These are phyloP conservation scores for Phragmites australis DNA, from an alignment of 176 grass and related monocot species.

Conservation along the genomic window DNA sequence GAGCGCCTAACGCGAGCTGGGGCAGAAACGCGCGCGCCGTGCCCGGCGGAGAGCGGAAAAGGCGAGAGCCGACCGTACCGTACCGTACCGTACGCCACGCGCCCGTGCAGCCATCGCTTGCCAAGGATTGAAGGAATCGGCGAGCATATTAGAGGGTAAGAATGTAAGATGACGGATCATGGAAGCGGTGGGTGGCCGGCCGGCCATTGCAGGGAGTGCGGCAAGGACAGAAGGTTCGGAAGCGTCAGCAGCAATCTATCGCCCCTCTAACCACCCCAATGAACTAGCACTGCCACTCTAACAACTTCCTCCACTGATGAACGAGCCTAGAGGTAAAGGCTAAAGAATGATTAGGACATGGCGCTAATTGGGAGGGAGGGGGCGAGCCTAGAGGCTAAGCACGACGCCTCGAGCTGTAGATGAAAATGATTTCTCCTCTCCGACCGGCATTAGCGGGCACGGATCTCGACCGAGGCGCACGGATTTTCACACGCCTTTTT, in stretches of 20 bases:
- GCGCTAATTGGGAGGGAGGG: conserved; percentile 1
- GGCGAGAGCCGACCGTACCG: neutral
- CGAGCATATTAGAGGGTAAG: neutral
- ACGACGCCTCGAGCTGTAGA: conserved; percentile 11
- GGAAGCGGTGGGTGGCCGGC: neutral
- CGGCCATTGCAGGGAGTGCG: neutral
- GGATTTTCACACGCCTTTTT: conserved; percentile 40
- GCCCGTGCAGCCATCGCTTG: neutral
- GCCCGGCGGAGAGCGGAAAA: neutral
- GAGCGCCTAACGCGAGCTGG: neutral
- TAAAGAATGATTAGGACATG: neutral
- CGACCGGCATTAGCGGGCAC: neutral
- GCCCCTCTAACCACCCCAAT: neutral
- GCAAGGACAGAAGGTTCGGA: conserved; percentile 6
- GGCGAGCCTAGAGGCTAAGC: neutral
- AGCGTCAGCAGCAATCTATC: conserved; percentile 37
- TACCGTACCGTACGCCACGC: conserved; percentile 6
- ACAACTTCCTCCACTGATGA: neutral
- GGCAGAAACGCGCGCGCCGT: conserved; percentile 19
- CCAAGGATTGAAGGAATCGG: neutral
- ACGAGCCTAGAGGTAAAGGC: neutral
- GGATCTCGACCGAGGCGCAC: conserved; percentile 27
- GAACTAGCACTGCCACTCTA: neutral
- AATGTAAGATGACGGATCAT: neutral
- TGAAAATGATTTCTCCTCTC: conserved; percentile 39